Evolutionary conservation across 495 filamentous ascomycete genomes (phyloP).

Genomic region (Pseudoneurospora amorphoporcata): DNA sequence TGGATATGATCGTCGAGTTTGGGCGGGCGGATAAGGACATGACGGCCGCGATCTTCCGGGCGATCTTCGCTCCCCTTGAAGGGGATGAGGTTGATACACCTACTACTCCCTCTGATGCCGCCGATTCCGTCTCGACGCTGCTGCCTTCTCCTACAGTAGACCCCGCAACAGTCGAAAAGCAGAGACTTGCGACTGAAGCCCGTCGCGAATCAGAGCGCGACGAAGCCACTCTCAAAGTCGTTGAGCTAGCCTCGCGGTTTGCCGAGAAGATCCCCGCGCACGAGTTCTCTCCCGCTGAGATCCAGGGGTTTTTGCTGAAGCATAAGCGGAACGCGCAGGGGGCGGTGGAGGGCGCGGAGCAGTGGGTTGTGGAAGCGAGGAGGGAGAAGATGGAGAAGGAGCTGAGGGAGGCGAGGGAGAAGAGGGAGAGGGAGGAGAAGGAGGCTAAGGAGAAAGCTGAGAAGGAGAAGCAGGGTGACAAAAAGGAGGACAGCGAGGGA

Average conservation of each 20-base stretch:
- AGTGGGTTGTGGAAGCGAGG: conserved; percentile 47
- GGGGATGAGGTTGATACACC: conserved; percentile 17
- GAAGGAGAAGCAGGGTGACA: conserved; percentile 19
- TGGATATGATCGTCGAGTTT: conserved; percentile 66
- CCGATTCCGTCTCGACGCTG: conserved; percentile 3
- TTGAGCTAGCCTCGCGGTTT: conserved; percentile 44
- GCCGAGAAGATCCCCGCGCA: conserved; percentile 48
- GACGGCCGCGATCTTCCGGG: conserved; percentile 38
- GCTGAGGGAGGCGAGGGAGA: conserved; percentile 35
- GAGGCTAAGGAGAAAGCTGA: conserved; percentile 24
- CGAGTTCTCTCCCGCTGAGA: conserved; percentile 64
- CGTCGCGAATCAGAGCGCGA: conserved; percentile 22
- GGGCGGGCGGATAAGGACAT: conserved; percentile 36
- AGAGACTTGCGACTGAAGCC: conserved; percentile 8
- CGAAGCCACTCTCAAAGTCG: conserved; percentile 27
- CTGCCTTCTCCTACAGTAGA: neutral
- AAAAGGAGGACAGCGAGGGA: conserved; percentile 9
- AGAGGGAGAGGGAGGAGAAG: conserved; percentile 27
- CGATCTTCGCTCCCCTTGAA: conserved; percentile 38
- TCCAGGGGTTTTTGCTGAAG: conserved; percentile 65
- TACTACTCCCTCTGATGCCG: conserved; percentile 5
- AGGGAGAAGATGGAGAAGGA: conserved; percentile 50
- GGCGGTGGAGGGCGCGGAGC: conserved; percentile 44
- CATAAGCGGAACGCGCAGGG: conserved; percentile 53
- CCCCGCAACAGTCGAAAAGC: conserved; percentile 19